These are phyloP conservation scores for Starmerella vitae DNA, from an alignment of 805 yeast species.

Conservation along the genomic window DNA sequence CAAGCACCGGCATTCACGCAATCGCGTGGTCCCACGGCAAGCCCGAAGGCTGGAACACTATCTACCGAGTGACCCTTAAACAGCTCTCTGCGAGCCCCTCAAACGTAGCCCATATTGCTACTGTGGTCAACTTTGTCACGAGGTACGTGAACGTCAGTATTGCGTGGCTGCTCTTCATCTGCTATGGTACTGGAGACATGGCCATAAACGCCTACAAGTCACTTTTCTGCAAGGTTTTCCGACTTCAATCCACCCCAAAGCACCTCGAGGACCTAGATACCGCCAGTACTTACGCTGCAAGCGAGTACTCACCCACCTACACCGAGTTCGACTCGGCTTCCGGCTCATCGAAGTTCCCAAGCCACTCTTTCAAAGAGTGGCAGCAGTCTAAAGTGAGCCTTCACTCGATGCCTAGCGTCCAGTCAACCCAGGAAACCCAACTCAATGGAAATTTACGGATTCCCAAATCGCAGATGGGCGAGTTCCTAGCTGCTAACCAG, in stretches of 20 bases:
- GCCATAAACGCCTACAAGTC: constrained; percentile 15
- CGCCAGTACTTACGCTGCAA: background rate
- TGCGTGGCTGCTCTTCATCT: constrained; percentile 19
- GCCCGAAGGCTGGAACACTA: constrained; percentile 16
- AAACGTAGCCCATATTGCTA: background rate
- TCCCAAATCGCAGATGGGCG: no score
- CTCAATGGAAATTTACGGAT: no score
- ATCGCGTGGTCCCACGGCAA: constrained; percentile 22
- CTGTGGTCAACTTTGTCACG: constrained; percentile 6
- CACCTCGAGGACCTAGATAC: background rate
- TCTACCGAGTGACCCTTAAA: background rate
- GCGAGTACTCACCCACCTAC: background rate
- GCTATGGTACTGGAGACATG: constrained; percentile 20
- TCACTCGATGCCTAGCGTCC: no score
- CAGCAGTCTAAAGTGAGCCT: no score
- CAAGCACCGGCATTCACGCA: constrained; percentile 5
- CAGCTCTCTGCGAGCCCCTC: background rate
- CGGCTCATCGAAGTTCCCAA: no score
- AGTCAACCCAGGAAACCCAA: no score
- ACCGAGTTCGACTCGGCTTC: background rate
- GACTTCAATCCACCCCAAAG: no score
- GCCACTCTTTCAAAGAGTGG: no score
- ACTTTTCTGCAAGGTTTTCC: no score
- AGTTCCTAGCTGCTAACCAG: no score
- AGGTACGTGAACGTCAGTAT: constrained; percentile 12